phyloP scores from a whole-genome alignment of 2,329 filamentous ascomycete genomes.

The Rhytidhysteron rufulum region DNA sequence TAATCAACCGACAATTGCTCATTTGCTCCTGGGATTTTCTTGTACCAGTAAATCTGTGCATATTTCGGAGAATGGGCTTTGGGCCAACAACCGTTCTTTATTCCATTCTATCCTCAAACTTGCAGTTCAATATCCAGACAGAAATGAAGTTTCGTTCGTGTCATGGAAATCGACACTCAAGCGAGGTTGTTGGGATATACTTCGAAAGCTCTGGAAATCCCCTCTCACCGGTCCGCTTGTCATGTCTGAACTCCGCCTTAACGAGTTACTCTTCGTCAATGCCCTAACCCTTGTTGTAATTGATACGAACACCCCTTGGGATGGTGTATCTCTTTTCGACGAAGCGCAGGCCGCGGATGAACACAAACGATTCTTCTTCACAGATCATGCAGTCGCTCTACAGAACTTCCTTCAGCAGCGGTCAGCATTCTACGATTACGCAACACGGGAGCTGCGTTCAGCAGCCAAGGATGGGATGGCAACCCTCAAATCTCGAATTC shows the following conservation, averaged over 20 bases:
- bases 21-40: constrained; percentile 82
- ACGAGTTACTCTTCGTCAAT: constrained; percentile 75
- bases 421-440: constrained; percentile 77
- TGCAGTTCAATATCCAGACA: constrained; percentile 65
- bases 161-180: constrained; percentile 44
- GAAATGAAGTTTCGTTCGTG: constrained; percentile 38
- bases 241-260: constrained; percentile 73
- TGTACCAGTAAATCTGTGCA: constrained; percentile 69
- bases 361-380: constrained; percentile 60
- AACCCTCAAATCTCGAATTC: constrained; percentile 40
- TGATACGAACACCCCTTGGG: constrained; percentile 67
- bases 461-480: constrained; percentile 68
- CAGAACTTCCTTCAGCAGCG: constrained; percentile 75
- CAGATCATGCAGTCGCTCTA: constrained; percentile 64
- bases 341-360: constrained; percentile 19
- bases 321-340: constrained; percentile 58
- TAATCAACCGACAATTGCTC: constrained; percentile 79
- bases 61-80: constrained; percentile 64
- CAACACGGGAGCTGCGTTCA: constrained; percentile 77
- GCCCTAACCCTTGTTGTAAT: constrained; percentile 70
- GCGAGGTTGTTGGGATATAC: constrained; percentile 51
- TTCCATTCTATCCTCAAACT: constrained; percentile 78
- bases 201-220: constrained; percentile 80
- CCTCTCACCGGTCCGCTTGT: constrained; percentile 71
- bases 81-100: constrained; percentile 68